Evolutionary conservation across 306 rosid genomes (phyloP).

Genomic region (Senna tora): DNA sequence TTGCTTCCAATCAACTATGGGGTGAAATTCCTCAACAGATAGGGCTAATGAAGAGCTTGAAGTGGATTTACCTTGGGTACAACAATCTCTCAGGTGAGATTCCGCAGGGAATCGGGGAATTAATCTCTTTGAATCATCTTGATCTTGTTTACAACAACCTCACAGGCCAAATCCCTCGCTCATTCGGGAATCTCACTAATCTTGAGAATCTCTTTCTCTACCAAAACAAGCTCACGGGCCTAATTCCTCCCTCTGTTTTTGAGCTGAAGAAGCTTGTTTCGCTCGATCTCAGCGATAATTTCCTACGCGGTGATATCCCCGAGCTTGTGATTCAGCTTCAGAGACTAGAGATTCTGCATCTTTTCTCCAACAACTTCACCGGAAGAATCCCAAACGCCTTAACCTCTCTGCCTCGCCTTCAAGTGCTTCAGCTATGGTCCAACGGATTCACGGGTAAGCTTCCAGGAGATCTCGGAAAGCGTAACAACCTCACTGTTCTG

Average conservation of each 20-base stretch:
- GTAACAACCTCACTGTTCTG: slow-evolving; percentile 71
- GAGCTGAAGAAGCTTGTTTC: slow-evolving; percentile 63
- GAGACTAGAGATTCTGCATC: slow-evolving; percentile 76
- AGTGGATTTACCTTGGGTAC: slow-evolving; percentile 85
- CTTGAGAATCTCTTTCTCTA: slow-evolving; percentile 82
- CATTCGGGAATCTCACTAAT: slow-evolving; percentile 64
- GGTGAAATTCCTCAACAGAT: slow-evolving; percentile 66
- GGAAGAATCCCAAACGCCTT: slow-evolving; percentile 70
- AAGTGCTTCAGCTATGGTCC: slow-evolving; percentile 94
- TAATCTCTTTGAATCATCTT: slow-evolving; percentile 65
- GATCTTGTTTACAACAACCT: slow-evolving; percentile 90
- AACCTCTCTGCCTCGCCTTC: slow-evolving; percentile 67
- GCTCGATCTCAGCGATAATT: slow-evolving; percentile 85
- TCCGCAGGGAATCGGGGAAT: slow-evolving; percentile 65
- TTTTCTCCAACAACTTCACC: slow-evolving; percentile 70
- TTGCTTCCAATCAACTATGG: slow-evolving; percentile 80
- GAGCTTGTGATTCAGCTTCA: slow-evolving; percentile 59
- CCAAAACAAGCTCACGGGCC: slow-evolving; percentile 74
- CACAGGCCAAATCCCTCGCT: slow-evolving; percentile 69
- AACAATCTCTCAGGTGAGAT: slow-evolving; percentile 83
- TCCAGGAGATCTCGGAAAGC: slow-evolving; percentile 70
- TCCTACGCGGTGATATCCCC: slow-evolving; percentile 74
- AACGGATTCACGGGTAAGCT: slow-evolving; percentile 74
- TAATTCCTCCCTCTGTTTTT: slow-evolving; percentile 61
- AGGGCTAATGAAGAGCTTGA: slow-evolving; percentile 61